phyloP scores from a whole-genome alignment of 2,329 filamentous ascomycete species.

The Fusarium secorum region DNA sequence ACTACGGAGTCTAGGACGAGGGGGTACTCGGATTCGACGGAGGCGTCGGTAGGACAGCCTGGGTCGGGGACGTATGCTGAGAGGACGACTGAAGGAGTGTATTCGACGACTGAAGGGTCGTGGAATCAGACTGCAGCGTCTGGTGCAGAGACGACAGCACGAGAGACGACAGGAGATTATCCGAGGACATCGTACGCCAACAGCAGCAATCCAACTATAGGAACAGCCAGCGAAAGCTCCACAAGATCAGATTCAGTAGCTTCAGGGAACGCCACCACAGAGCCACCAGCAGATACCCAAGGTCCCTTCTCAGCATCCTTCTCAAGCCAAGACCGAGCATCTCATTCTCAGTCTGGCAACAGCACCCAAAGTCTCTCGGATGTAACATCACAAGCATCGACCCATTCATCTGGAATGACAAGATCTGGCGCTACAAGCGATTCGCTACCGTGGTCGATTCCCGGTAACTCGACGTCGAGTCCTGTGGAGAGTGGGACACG shows the following conservation, averaged over 20 bases:
- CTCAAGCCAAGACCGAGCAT: background rate
- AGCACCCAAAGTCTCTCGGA: background rate
- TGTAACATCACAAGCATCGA: background rate
- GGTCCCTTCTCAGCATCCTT: background rate
- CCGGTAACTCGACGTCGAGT: conserved; percentile 18
- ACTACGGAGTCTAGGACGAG: background rate
- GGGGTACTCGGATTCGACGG: background rate
- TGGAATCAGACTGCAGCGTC: background rate
- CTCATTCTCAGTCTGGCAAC: background rate
- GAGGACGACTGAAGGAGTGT: background rate
- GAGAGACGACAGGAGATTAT: background rate
- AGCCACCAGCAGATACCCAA: background rate
- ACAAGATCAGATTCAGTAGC: background rate
- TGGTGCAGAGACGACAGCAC: background rate
- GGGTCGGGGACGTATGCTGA: conserved; percentile 9
- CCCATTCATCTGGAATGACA: background rate
- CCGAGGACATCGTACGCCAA: background rate
- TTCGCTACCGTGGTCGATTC: conserved; percentile 17
- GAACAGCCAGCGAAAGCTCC: background rate
- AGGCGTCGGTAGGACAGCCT: conserved; percentile 13
- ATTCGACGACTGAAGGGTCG: background rate
- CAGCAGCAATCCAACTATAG: background rate
- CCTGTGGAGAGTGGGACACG: conserved; percentile 9
- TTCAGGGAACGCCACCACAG: conserved; percentile 3
- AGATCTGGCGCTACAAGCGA: background rate